Evolutionary conservation across 805 yeast genomes (phyloP).

Genomic region (Saturnispora mendoncae): DNA sequence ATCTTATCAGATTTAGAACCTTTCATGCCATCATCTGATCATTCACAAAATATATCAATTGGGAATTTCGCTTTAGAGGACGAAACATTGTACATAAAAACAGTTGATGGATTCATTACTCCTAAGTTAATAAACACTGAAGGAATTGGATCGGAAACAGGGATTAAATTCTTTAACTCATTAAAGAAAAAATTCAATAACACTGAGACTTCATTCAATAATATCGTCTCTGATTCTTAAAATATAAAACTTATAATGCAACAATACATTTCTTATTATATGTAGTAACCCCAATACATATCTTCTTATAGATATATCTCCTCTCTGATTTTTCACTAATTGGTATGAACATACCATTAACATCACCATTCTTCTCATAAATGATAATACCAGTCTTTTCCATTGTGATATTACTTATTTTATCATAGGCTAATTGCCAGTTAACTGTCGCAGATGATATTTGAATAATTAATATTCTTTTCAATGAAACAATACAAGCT

Average conservation of each 20-base stretch:
- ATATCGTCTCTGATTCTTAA: not conserved
- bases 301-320: slow-evolving; percentile 56
- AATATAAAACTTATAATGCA: slow-evolving; percentile 14
- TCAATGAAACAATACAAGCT: slow-evolving; percentile 68
- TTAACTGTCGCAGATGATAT: slow-evolving; percentile 49
- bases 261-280: slow-evolving; percentile 47
- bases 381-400: slow-evolving; percentile 75
- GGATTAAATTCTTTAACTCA: slow-evolving; percentile 35
- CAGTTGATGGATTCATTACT: slow-evolving; percentile 35
- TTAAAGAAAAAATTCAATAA: slow-evolving; percentile 41
- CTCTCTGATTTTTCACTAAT: slow-evolving; percentile 59
- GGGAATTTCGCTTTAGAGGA: slow-evolving; percentile 2
- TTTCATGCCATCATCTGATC: not conserved
- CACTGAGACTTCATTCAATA: slow-evolving; percentile 4
- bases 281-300: slow-evolving; percentile 73
- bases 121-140: slow-evolving; percentile 42
- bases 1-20: slow-evolving; percentile 34
- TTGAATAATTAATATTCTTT: slow-evolving; percentile 57
- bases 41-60: too few species aligned
- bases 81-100: slow-evolving; percentile 22
- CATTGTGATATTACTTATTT: slow-evolving; percentile 60
- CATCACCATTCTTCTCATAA: slow-evolving; percentile 36
- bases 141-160: slow-evolving; percentile 40
- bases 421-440: slow-evolving; percentile 65
- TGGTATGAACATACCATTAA: slow-evolving; percentile 57